These are phyloP conservation scores for Kwoniella europaea DNA, from an alignment of 768 basidiomycete genomes.

Conservation along the genomic window DNA sequence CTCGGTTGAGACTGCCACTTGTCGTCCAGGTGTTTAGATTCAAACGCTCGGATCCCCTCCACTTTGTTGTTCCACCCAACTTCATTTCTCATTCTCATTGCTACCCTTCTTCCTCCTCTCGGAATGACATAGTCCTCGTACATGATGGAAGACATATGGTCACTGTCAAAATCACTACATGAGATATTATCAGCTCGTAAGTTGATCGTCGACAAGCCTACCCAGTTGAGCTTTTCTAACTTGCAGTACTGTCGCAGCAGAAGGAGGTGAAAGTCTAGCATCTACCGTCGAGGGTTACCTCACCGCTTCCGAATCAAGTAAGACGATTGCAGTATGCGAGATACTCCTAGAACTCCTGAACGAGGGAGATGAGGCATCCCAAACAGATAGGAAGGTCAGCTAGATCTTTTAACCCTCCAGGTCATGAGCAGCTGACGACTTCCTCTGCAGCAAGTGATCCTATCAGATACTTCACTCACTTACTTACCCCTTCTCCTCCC, in stretches of 20 bases:
- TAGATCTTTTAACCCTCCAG: not conserved
- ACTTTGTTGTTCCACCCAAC: not conserved
- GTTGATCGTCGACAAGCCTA: not conserved
- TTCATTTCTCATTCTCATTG: too few relatives aligned
- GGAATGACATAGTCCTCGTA: too few relatives aligned
- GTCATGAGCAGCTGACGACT: not conserved
- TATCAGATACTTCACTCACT: conserved; percentile 25
- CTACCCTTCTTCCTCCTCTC: too few relatives aligned
- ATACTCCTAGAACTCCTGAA: conserved; percentile 13
- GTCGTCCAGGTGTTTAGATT: too few relatives aligned
- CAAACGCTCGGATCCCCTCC: not conserved
- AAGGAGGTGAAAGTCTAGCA: conserved; percentile 17
- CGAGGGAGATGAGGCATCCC: not conserved
- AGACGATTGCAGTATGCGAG: conserved; percentile 10
- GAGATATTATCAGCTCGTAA: not conserved
- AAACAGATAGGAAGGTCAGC: not conserved
- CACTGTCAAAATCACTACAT: not conserved
- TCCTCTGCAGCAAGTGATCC: conserved; percentile 8
- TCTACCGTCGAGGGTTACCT: conserved; percentile 12
- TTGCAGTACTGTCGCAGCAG: not conserved
- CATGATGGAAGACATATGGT: not conserved
- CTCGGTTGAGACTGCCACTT: too few relatives aligned
- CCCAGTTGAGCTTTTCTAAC: not conserved
- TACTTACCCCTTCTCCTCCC: conserved; percentile 36
- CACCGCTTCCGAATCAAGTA: not conserved